Evolutionary conservation across 148 eudicot genomes (phyloP).

Genomic region (Fagopyrum tataricum): DNA sequence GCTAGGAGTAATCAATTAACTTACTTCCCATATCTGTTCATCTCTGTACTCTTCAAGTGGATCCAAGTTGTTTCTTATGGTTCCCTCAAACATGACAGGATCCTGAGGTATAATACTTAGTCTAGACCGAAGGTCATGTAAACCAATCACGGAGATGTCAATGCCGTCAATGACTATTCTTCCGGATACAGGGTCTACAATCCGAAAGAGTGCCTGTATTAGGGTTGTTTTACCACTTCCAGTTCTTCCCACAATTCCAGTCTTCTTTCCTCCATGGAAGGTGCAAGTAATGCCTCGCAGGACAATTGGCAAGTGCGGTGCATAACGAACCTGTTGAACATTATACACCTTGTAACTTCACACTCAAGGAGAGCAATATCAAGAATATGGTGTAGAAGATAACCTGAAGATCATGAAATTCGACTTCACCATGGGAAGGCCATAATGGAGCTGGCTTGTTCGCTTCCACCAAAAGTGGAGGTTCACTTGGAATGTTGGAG

Average conservation of each 20-base stretch:
- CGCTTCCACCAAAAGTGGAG: slow-evolving; percentile 47
- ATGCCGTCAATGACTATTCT: slow-evolving; percentile 44
- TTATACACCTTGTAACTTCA: too few relatives aligned
- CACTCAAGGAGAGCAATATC: too few relatives aligned
- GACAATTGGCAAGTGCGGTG: slow-evolving; percentile 69
- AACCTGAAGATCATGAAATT: slow-evolving; percentile 32
- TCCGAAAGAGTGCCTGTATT: slow-evolving; percentile 63
- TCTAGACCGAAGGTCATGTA: slow-evolving; percentile 58
- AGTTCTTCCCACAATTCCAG: slow-evolving; percentile 71
- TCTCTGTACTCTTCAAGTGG: slow-evolving; percentile 68
- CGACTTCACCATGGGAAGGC: slow-evolving; percentile 48
- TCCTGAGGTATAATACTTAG: slow-evolving; percentile 73
- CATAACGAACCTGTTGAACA: slow-evolving; percentile 38
- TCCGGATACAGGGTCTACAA: slow-evolving; percentile 52
- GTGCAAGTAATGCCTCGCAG: slow-evolving; percentile 58
- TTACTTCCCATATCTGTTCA: slow-evolving; percentile 73
- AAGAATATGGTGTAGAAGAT: too few relatives aligned
- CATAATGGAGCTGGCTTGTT: slow-evolving; percentile 35
- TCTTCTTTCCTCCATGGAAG: slow-evolving; percentile 56
- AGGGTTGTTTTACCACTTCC: slow-evolving; percentile 83
- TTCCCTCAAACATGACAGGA: slow-evolving; percentile 74
- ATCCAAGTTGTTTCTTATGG: slow-evolving; percentile 55
- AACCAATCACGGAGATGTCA: slow-evolving; percentile 45
- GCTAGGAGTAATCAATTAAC: not conserved
- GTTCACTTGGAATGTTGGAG: slow-evolving; percentile 36